Conservation (phyloP, 2,329 filamentous ascomycete species). For the Penicillium sumatraense region DNA sequence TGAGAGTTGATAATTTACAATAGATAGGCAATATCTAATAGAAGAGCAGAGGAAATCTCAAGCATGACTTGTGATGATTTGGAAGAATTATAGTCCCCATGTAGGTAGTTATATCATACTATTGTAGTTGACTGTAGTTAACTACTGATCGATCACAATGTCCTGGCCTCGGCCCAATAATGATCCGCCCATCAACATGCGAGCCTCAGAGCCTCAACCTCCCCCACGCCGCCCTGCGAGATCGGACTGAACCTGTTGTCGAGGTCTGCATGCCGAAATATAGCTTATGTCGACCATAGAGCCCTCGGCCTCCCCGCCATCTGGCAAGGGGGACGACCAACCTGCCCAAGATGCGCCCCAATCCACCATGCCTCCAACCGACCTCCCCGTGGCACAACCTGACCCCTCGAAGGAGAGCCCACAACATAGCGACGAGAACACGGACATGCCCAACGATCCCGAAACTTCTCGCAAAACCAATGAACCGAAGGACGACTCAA, state of each 20-base stretch:
- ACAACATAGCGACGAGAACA: slow-evolving; percentile 19
- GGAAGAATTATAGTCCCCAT: too few species aligned
- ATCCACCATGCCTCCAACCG: slow-evolving; percentile 28
- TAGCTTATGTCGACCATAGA: slow-evolving; percentile 43
- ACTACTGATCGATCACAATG: too few species aligned
- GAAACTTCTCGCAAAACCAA: slow-evolving; percentile 1
- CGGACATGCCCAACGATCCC: slow-evolving; percentile 9
- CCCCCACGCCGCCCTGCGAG: slow-evolving; percentile 11
- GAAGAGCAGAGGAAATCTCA: too few species aligned
- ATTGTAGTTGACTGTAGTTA: too few species aligned
- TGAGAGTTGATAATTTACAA: too few species aligned
- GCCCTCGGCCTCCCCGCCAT: slow-evolving; percentile 27
- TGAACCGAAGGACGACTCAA: slow-evolving; percentile 6
- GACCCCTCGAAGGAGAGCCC: slow-evolving; percentile 17
- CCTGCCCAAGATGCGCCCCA: slow-evolving; percentile 27
- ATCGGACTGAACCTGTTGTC: slow-evolving; percentile 14
- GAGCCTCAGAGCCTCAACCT: slow-evolving; percentile 33
- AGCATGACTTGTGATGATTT: too few species aligned
- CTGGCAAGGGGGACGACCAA: slow-evolving; percentile 31
- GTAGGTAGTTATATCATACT: too few species aligned
- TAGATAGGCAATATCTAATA: too few species aligned
- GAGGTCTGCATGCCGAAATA: slow-evolving; percentile 49
- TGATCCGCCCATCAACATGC: slow-evolving; percentile 38
- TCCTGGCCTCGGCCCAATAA: slow-evolving; percentile 35
- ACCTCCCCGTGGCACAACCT: slow-evolving; percentile 25